Base-by-base conservation (phyloP, 225 moss, liverwort and hornwort species). In the Marchantia polymorpha region DNA sequence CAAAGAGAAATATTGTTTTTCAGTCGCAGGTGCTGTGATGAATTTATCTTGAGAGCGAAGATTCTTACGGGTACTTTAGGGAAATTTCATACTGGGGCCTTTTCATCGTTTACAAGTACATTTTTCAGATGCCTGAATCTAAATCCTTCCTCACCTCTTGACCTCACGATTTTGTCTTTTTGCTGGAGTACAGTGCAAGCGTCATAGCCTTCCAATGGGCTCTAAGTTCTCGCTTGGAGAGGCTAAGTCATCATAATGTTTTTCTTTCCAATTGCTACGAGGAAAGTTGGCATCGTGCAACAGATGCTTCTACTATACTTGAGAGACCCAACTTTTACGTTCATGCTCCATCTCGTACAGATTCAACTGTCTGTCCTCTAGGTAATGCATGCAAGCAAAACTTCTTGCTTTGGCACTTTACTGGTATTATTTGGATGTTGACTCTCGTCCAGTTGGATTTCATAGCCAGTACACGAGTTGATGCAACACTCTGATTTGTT, bases 141-240 rank as follows among this genome's bases (percentile, higher is more conserved):
- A 39, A 39, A 39, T 39, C 39, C 39, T 39, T 39, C 39, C 2
- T 2, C 39, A 10, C 7, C 39, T 50, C 61, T 14, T 71, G 8
- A 71, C n/a, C n/a, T 10, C 49, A 12, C 2, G 2, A 8, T 54
- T 29, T 12, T 72, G 3, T 0, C 54, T 54, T 52, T 72, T 48
- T 60, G 61, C 25, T 19, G 69, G 79, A 79, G 20, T 58, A 81
- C 83, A 88, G 88, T 81, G 83, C 88, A 10, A 82, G 85, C 55
- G 79, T 88, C 15, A 85, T 88, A 59, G 85, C 88, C 17, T 88
- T 88, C 47, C 85, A 88, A 56, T 88, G 85, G 85, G 83, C 88
- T 14, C 8, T 88, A 25, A 79, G 79, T 68, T 79, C 72, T 10
- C 69, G 50, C 48, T 20, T 85, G 59, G 81, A 73, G n/a, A 83